A percentile compares a stretch with the other conserved stretches of the same genome.
Evolutionary conservation across 1,284 basidiomycete species (phyloP).

Genomic region (Filobasidium uniguttulatum): DNA sequence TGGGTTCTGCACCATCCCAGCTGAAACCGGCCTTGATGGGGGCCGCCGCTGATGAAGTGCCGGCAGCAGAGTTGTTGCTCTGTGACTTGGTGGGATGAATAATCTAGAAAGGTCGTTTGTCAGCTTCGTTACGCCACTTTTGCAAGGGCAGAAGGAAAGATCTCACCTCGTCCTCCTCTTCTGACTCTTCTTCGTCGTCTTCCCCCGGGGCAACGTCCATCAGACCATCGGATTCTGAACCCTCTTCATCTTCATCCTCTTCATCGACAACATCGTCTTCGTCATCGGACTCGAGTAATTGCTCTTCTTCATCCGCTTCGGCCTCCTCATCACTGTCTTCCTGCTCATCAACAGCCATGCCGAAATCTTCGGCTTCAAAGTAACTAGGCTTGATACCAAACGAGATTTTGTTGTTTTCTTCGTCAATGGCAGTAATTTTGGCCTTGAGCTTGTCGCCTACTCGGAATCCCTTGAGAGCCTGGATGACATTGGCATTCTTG

Average conservation of each 20-base stretch:
- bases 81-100: too few relatives aligned
- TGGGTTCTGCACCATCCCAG: slow-evolving; percentile 38
- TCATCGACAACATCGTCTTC: slow-evolving; percentile 28
- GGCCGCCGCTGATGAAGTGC: slow-evolving; percentile 16
- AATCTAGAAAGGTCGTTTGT: too few relatives aligned
- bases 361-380: slow-evolving; percentile 44
- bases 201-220: slow-evolving; percentile 18
- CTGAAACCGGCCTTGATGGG: slow-evolving; percentile 41
- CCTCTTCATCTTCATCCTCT: slow-evolving; percentile 21
- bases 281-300: slow-evolving; percentile 20
- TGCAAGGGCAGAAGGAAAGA: slow-evolving; percentile 6
- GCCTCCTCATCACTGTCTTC: slow-evolving; percentile 26
- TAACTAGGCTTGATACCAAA: slow-evolving; percentile 82
- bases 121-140: slow-evolving; percentile 14
- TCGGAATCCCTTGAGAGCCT: slow-evolving; percentile 68
- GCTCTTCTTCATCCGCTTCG: slow-evolving; percentile 17
- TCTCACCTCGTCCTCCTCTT: slow-evolving; percentile 18
- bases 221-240: slow-evolving; percentile 9
- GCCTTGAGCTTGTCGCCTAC: slow-evolving; percentile 79
- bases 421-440: slow-evolving; percentile 57
- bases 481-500: slow-evolving; percentile 56
- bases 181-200: slow-evolving; percentile 9
- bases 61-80: slow-evolving; percentile 19
- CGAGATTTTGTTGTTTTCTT: slow-evolving; percentile 62
- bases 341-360: slow-evolving; percentile 27